Evolutionary conservation across 805 yeast genomes (phyloP), one percentile per base, ranked within the genome.

Genomic region (Lachancea fermentati): DNA sequence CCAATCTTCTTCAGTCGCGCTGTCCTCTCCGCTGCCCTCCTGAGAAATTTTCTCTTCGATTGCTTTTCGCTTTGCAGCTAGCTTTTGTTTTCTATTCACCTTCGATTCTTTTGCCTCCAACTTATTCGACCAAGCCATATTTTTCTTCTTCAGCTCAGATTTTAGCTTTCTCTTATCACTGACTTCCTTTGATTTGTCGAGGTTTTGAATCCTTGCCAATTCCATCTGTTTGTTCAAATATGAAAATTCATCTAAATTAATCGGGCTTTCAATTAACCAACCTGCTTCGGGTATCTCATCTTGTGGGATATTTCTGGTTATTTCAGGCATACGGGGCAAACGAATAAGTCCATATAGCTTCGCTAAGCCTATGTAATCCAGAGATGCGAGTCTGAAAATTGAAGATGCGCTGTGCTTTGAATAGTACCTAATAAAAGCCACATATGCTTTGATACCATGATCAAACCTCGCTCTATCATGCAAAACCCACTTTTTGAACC

Each of bases 281-380:
- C 96, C 97, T 46, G 78, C 80, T 37, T 72, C 76, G 0, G 88
- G 85, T 52, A 79, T 64, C 9, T 61, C 49, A 2, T 71, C 75
- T 11, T 57, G 48, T 29, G 64, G 49, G 2, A 79, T 66, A 49
- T 72, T 68, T 39, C 66, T 68, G 16, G 80, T 73, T 24, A 78
- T 65, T 57, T 93, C 99, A 0, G 98, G 98, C 97, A 94, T 93
- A 50, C 80, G 78, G 6, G 99, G 99, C 43, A 91, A 64, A 50
- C 96, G 71, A 32, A 85, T 62, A 2, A 93, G 62, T 1, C 96
- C 95, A 60, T 84, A 88, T 67, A 85, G 71, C 48, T 69, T 73
- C 1, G 93, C 95, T 5, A 84, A 47, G 0, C 81, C 83, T 18
- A 79, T 57, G 50, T 83, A 83, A 57, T 91, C 94, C 41, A 93